A percentile compares a stretch with the other conserved stretches of the same genome.
Evolutionary conservation across 2,329 filamentous ascomycete species (phyloP).

Genomic region (Diplocarpon mali): DNA sequence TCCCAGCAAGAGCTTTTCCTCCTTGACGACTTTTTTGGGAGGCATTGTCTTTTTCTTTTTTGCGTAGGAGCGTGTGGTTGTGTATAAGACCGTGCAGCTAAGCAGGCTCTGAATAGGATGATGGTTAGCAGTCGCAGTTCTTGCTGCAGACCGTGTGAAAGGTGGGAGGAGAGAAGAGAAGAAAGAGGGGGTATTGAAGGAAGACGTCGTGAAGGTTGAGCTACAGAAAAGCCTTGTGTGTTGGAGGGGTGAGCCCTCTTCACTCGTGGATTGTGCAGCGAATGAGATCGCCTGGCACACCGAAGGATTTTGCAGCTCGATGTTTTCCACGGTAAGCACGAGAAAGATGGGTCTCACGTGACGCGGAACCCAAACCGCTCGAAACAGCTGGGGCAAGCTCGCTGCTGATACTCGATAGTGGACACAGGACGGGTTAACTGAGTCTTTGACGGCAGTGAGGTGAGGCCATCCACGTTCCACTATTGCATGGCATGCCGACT

Average conservation of each 20-base stretch:
- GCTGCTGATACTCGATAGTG: too few species aligned
- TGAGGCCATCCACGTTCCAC: too few species aligned
- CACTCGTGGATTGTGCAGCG: constrained; percentile 14
- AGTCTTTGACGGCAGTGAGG: too few species aligned
- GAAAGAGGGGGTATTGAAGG: constrained; percentile 29
- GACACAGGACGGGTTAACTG: too few species aligned
- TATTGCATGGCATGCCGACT: too few species aligned
- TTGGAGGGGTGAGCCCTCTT: constrained; percentile 10
- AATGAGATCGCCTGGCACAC: constrained; percentile 6
- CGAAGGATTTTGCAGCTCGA: neutral
- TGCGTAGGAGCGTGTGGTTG: constrained; percentile 45
- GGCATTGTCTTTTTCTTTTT: constrained; percentile 62
- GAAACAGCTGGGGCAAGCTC: too few species aligned
- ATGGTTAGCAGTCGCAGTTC: constrained; percentile 30
- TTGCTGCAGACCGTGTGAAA: constrained; percentile 38
- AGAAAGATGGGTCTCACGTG: neutral
- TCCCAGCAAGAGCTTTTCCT: constrained; percentile 95
- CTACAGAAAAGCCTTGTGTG: constrained; percentile 18
- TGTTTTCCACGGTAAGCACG: neutral
- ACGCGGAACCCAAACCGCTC: too few species aligned
- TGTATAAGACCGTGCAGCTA: constrained; percentile 31
- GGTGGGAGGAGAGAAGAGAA: constrained; percentile 41
- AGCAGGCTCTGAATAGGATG: constrained; percentile 24
- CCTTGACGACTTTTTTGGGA: constrained; percentile 83
- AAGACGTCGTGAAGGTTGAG: constrained; percentile 22